Evolutionary conservation across 768 basidiomycete genomes (phyloP), one percentile per base, ranked within the genome.

Genomic region (Naematelia aurantialba): DNA sequence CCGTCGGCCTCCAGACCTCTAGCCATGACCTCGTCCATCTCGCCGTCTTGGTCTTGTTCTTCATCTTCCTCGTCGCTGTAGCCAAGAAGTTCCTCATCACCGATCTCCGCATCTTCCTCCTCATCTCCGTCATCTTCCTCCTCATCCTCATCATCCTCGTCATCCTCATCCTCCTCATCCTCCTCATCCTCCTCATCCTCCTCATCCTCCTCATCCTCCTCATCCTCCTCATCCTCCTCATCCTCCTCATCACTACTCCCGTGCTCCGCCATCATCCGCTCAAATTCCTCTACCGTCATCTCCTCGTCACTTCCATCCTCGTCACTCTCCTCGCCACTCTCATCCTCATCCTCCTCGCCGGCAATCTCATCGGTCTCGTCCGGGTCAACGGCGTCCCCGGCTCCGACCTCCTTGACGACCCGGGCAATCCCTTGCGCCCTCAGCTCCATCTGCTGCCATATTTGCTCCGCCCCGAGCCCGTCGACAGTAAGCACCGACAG

Each of bases 401-500:
- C 84, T 19, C 91, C 78, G 34, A 85, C 82, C 56, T 80, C 80
- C 49, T 88, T 83, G 44, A 94, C 78, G 51, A 87, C 82, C 44
- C 83, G 82, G 61, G 87, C 88, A 22, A 97, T 79, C 46, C 82
- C 82, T 61, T 84, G 82, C 14, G 86, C 80, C 45, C 89, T 81
- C 55, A 99, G 80, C 71, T 98, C 94, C 55, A 98, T 76, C 78
- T 99, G 94, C 42, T 86, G 87, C 94, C 94, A 99, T 25, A 97
- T 80, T 75, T 94, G 92, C 57, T 89, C 89, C 22, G 84, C 82
- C 65, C 85, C 87, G 84, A 96, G 86, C 17, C 83, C 86, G 21
- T 90, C 84, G 12, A 86, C 80, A 59, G 85, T 88, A 19, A 99
- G 82, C 31, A 83, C 83, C 5, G 84, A 80, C 2, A 97, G 76